These are phyloP conservation scores for Chaetomium sp. DNA, from an alignment of 2,329 filamentous ascomycete species.

Conservation along the genomic window DNA sequence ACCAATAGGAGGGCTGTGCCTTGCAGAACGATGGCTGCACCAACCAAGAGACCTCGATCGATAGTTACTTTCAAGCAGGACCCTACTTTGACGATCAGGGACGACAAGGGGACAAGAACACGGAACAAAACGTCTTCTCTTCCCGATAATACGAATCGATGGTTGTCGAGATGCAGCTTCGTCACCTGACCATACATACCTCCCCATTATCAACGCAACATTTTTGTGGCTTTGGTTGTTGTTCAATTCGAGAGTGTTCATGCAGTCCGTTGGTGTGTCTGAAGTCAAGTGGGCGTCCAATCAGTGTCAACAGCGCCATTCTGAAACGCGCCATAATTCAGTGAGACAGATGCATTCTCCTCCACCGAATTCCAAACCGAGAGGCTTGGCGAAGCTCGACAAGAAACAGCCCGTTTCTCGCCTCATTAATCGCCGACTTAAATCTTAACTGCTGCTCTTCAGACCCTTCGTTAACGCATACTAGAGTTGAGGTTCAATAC, in stretches of 20 bases:
- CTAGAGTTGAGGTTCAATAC: too few species aligned
- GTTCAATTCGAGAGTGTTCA: background rate
- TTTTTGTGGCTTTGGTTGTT: background rate
- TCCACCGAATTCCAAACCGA: background rate
- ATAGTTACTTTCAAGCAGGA: background rate
- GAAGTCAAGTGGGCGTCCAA: slow-evolving; percentile 1
- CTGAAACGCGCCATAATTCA: slow-evolving; percentile 12
- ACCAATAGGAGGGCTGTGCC: slow-evolving; percentile 19
- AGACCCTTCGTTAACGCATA: too few species aligned
- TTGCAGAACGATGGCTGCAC: slow-evolving; percentile 14
- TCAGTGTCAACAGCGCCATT: background rate
- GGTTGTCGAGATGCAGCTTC: too few species aligned
- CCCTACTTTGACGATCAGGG: too few species aligned
- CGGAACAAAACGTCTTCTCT: too few species aligned
- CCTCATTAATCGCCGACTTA: too few species aligned
- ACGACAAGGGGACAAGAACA: too few species aligned
- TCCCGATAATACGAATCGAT: too few species aligned
- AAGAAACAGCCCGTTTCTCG: too few species aligned
- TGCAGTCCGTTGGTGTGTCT: background rate
- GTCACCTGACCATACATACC: too few species aligned
- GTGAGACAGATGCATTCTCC: background rate
- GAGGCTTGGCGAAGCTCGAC: background rate
- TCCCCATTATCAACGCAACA: background rate
- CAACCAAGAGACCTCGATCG: background rate
- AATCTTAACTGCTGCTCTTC: too few species aligned